phyloP scores from a whole-genome alignment of 2,329 filamentous ascomycete genomes.

The Colletotrichum orbiculare region DNA sequence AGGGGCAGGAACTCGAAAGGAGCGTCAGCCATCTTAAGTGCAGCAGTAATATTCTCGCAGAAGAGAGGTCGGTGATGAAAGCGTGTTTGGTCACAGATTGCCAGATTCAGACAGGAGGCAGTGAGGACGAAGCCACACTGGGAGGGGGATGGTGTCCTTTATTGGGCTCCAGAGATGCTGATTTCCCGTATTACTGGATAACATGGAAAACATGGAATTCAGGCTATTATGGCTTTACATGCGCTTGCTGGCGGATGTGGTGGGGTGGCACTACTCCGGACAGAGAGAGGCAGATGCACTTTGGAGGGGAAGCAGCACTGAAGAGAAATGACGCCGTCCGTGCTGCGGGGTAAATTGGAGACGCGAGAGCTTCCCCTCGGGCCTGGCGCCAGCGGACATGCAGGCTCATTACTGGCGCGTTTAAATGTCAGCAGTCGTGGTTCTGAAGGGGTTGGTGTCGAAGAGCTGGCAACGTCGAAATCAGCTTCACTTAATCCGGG shows the following conservation, averaged over 20 bases:
- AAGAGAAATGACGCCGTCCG: constrained; percentile 26
- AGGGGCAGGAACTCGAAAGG: constrained; percentile 76
- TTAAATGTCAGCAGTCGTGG: constrained; percentile 1
- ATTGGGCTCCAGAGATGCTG: not conserved
- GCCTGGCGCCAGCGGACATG: constrained; percentile 17
- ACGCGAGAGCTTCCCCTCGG: not conserved
- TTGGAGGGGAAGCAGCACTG: constrained; percentile 16
- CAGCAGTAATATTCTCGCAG: too few species aligned
- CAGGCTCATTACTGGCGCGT: constrained; percentile 24
- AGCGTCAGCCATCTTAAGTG: constrained; percentile 54
- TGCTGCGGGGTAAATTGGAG: constrained; percentile 37
- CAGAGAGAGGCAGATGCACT: too few species aligned
- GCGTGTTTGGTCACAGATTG: not conserved
- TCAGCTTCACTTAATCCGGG: too few species aligned
- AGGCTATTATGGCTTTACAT: constrained; percentile 33
- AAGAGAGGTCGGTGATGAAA: not conserved
- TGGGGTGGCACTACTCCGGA: constrained; percentile 9
- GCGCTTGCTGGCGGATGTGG: constrained; percentile 25
- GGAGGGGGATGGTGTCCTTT: constrained; percentile 15
- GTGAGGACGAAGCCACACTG: constrained; percentile 11
- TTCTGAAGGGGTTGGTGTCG: too few species aligned
- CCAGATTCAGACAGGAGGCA: not conserved
- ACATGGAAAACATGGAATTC: constrained; percentile 25
- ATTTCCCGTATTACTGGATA: constrained; percentile 3
- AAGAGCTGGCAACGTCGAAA: too few species aligned